phyloP scores from a whole-genome alignment of 495 filamentous ascomycete genomes.

The Xylaria grammica region DNA sequence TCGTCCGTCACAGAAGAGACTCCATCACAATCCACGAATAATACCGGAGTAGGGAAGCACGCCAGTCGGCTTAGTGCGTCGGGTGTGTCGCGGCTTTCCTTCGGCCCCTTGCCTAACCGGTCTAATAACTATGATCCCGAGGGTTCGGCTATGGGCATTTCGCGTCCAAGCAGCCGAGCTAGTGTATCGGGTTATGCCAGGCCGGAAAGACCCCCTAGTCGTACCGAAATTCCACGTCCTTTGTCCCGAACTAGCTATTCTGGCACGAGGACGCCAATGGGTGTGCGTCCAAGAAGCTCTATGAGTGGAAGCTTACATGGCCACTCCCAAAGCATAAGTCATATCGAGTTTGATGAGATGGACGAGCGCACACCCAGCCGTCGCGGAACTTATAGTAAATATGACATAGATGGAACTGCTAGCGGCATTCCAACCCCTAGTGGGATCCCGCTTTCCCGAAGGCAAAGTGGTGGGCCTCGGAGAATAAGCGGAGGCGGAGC shows the following conservation, averaged over 20 bases:
- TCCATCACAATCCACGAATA: constrained; percentile 40
- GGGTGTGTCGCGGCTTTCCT: constrained; percentile 58
- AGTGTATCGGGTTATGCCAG: constrained; percentile 59
- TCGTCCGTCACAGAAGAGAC: constrained; percentile 52
- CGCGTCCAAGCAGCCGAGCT: constrained; percentile 66
- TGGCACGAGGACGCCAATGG: constrained; percentile 68
- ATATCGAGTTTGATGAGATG: constrained; percentile 47
- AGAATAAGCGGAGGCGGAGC: constrained; percentile 53
- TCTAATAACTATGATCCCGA: constrained; percentile 39
- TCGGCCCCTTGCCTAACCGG: constrained; percentile 57
- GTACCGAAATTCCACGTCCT: constrained; percentile 63
- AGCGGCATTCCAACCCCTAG: constrained; percentile 46
- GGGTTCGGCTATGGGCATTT: constrained; percentile 41
- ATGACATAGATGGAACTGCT: constrained; percentile 52
- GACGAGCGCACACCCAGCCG: constrained; percentile 57
- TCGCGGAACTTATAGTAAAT: constrained; percentile 57
- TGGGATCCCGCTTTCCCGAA: constrained; percentile 56
- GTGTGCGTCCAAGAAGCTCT: constrained; percentile 60
- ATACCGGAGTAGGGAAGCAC: constrained; percentile 46
- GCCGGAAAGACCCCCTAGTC: constrained; percentile 55
- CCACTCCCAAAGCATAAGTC: constrained; percentile 53
- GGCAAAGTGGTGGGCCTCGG: constrained; percentile 57
- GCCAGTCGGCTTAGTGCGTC: constrained; percentile 58
- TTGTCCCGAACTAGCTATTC: constrained; percentile 63
- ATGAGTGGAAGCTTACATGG: constrained; percentile 61